phyloP scores from a whole-genome alignment of 805 yeast genomes.

The Schwanniomyces polymorphus region DNA sequence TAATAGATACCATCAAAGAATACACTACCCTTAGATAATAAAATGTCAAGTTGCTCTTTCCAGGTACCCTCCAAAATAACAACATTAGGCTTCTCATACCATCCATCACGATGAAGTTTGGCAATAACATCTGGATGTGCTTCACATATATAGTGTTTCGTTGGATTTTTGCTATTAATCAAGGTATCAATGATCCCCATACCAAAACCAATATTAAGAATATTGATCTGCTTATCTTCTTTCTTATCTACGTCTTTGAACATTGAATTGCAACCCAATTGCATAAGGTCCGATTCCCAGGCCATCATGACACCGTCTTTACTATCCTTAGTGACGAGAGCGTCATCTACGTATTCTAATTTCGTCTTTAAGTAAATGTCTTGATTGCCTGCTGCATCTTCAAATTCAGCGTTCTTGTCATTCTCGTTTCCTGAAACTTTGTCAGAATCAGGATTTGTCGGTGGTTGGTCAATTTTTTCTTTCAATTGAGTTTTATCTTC shows the following conservation, averaged over 20 bases:
- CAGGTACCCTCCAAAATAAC: slow-evolving; percentile 84
- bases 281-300: slow-evolving; percentile 88
- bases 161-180: slow-evolving; percentile 60
- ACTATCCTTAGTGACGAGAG: slow-evolving; percentile 69
- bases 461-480: slow-evolving; percentile 2
- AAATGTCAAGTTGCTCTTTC: slow-evolving; percentile 76
- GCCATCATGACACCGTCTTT: slow-evolving; percentile 97
- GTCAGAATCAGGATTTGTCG: not conserved
- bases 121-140: slow-evolving; percentile 90
- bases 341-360: slow-evolving; percentile 64
- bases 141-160: slow-evolving; percentile 83
- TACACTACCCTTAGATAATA: slow-evolving; percentile 61
- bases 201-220: slow-evolving; percentile 90
- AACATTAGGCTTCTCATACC: slow-evolving; percentile 76
- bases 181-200: slow-evolving; percentile 92
- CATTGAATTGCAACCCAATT: slow-evolving; percentile 73
- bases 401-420: slow-evolving; percentile 8
- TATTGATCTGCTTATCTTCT: slow-evolving; percentile 40
- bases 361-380: slow-evolving; percentile 62
- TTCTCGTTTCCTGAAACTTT: not conserved
- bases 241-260: slow-evolving; percentile 43
- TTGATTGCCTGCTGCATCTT: slow-evolving; percentile 65
- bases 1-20: slow-evolving; percentile 90
- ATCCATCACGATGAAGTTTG: slow-evolving; percentile 71
- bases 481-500: slow-evolving; percentile 22